phyloP scores from a whole-genome alignment of 192 early-diverging fungal species.

The Coemansia sp. region DNA sequence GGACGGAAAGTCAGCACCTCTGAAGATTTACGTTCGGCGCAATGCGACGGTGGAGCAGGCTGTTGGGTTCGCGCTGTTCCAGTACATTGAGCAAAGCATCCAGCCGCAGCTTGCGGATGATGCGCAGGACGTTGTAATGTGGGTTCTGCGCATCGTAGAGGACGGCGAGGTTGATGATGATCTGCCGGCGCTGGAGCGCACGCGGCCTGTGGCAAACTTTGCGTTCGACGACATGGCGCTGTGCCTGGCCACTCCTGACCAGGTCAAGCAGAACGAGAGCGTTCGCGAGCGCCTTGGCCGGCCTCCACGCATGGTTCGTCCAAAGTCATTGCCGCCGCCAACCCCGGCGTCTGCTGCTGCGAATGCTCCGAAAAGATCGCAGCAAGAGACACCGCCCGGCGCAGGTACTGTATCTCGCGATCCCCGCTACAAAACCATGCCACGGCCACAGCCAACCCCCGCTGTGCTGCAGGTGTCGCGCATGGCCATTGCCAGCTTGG shows the following conservation, averaged over 20 bases:
- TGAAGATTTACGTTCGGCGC: slow-evolving; percentile 72
- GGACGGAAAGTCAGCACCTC: slow-evolving; percentile 48
- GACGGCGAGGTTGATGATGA: slow-evolving; percentile 97
- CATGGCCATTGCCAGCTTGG: slow-evolving; percentile 34
- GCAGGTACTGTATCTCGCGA: not conserved
- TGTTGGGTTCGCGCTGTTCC: slow-evolving; percentile 90
- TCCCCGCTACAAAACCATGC: slow-evolving; percentile 10
- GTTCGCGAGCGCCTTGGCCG: slow-evolving; percentile 50
- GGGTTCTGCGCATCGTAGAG: slow-evolving; percentile 92
- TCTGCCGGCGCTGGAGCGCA: slow-evolving; percentile 92
- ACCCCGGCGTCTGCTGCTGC: not conserved
- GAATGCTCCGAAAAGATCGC: not conserved
- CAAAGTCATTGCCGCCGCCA: slow-evolving; percentile 23
- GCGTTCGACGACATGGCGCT: slow-evolving; percentile 92
- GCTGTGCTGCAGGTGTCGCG: slow-evolving; percentile 42
- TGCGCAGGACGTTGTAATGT: slow-evolving; percentile 70
- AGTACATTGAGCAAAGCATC: slow-evolving; percentile 76
- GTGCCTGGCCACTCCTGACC: slow-evolving; percentile 73
- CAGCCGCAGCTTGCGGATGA: slow-evolving; percentile 65
- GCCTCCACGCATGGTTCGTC: slow-evolving; percentile 40
- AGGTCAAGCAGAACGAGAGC: slow-evolving; percentile 62
- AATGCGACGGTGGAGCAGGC: slow-evolving; percentile 89
- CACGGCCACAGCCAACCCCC: slow-evolving; percentile 25
- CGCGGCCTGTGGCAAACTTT: slow-evolving; percentile 81
- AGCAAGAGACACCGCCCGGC: not conserved